Evolutionary conservation across 208 protist species (phyloP).

Genomic region (Leishmania major): DNA sequence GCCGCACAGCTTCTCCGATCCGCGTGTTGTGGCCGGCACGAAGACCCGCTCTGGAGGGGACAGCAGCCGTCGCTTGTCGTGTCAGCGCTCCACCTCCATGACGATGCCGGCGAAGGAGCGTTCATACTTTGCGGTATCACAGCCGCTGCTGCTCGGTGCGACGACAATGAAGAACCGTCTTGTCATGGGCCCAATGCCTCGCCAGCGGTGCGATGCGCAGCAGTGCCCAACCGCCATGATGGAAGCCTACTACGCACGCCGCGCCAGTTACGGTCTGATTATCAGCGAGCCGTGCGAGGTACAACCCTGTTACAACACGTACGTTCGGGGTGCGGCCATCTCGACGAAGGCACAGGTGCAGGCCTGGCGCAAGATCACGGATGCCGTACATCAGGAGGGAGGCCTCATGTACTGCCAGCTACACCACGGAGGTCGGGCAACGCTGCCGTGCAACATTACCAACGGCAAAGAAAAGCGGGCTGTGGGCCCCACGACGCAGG

Average conservation of each 20-base stretch:
- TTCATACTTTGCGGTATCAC: slow-evolving; percentile 10
- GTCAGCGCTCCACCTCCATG: neutral
- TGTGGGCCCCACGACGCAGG: slow-evolving; percentile 17
- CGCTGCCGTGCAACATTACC: slow-evolving; percentile 31
- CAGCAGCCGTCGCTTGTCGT: neutral
- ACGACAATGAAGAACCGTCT: slow-evolving; percentile 46
- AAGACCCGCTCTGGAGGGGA: neutral
- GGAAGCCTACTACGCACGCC: slow-evolving; percentile 59
- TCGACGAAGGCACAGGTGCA: slow-evolving; percentile 51
- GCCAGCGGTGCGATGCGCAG: slow-evolving; percentile 40
- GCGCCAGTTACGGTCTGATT: slow-evolving; percentile 55
- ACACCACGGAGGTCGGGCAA: slow-evolving; percentile 52
- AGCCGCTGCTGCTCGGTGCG: slow-evolving; percentile 28
- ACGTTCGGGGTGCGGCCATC: slow-evolving; percentile 42
- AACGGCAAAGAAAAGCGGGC: neutral
- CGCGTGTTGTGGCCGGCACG: neutral
- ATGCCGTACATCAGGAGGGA: slow-evolving; percentile 66
- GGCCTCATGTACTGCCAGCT: slow-evolving; percentile 64
- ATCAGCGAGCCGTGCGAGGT: slow-evolving; percentile 67
- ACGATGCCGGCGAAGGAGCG: neutral
- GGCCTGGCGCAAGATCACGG: slow-evolving; percentile 57
- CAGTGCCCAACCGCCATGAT: slow-evolving; percentile 41
- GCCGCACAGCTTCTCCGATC: slow-evolving; percentile 15
- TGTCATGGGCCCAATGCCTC: slow-evolving; percentile 58
- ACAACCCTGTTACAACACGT: slow-evolving; percentile 34